Percentiles rank a stretch among this genome's conserved stretches.
phyloP scores from a whole-genome alignment of 805 yeast genomes.

The Saccharomycopsis microspora region DNA sequence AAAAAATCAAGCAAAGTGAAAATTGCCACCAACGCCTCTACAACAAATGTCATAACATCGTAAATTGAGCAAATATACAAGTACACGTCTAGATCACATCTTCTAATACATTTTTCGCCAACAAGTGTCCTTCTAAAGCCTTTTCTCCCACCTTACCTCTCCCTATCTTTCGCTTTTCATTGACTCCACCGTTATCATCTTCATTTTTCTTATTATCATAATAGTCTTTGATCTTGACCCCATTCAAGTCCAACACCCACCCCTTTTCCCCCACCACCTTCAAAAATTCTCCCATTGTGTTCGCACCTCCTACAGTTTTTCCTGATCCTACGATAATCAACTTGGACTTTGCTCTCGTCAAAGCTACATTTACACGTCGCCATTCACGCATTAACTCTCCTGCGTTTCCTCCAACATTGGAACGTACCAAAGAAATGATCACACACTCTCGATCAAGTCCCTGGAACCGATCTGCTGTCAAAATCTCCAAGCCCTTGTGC shows the following conservation, averaged over 20 bases:
- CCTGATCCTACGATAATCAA: slow-evolving; percentile 75
- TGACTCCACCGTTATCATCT: too few relatives aligned
- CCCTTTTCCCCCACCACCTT: slow-evolving; percentile 39
- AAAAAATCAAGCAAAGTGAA: too few relatives aligned
- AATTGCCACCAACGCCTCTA: too few relatives aligned
- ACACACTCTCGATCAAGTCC: slow-evolving; percentile 93
- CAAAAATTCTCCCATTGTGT: slow-evolving; percentile 49
- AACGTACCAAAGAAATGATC: slow-evolving; percentile 79
- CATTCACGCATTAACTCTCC: slow-evolving; percentile 81
- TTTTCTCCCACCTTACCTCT: slow-evolving; percentile 1
- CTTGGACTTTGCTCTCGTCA: slow-evolving; percentile 82
- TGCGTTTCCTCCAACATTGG: slow-evolving; percentile 51
- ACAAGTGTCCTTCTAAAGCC: slow-evolving; percentile 12
- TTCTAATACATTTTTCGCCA: slow-evolving; percentile 12
- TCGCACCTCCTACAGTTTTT: slow-evolving; percentile 41
- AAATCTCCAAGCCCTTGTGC: slow-evolving; percentile 43
- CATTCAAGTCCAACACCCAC: slow-evolving; percentile 57
- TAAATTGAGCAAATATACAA: too few relatives aligned
- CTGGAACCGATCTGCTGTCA: slow-evolving; percentile 93
- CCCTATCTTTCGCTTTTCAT: too few relatives aligned
- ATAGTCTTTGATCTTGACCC: too few relatives aligned
- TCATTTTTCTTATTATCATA: too few relatives aligned
- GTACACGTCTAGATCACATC: too few relatives aligned
- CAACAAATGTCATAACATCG: too few relatives aligned
- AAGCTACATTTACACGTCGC: slow-evolving; percentile 89